Evolutionary conservation across 768 basidiomycete species (phyloP), one percentile per base, ranked within the genome.

Genomic region (Dioszegia hungarica): DNA sequence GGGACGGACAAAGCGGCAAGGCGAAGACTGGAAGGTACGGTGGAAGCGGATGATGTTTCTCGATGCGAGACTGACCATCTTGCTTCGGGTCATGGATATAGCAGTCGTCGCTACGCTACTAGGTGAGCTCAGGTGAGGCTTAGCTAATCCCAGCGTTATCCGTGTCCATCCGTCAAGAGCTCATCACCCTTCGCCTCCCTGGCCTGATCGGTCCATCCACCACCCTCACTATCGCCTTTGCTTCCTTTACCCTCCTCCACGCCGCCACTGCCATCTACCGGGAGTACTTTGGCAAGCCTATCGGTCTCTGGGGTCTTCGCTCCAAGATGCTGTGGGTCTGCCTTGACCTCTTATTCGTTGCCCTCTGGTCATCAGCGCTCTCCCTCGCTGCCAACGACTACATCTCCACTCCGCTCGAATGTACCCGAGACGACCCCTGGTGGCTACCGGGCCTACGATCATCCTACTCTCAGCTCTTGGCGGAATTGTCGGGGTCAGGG

Each of bases 261-360:
- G 62, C 69, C 40, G 28, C 71, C 28, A 55, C 69, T 2, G 73
- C 72, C n/a, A 64, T 72, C 58, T 74, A 73, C 48, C 63, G 74
- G 22, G 74, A 76, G 51, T 72, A 72, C 47, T 73, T 73, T 43
- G 73, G 73, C 31, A 64, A 62, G 60, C 76, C 76, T 2, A 73
- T 77, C 51, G 76, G 76, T 25, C 59, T 77, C 1, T 77, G 76
- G 76, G 69, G 67, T 19, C 62, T 77, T 19, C 60, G 70, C 15
- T 69, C 66, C 47, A 77, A 77, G 52, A 75, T 77, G 67, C 50
- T 75, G 12, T 77, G 72, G 67, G 72, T 73, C n/a, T 75, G 73
- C 40, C 54, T 74, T 15, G 75, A 77, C 53, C 61, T 77, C 22
- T 37, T 74, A 28, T 73, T 75, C 54, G 69, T 77, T 43, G 72